Conservation (phyloP, 139 green algal genomes). For the Chlamydomonas asymmetrica region DNA sequence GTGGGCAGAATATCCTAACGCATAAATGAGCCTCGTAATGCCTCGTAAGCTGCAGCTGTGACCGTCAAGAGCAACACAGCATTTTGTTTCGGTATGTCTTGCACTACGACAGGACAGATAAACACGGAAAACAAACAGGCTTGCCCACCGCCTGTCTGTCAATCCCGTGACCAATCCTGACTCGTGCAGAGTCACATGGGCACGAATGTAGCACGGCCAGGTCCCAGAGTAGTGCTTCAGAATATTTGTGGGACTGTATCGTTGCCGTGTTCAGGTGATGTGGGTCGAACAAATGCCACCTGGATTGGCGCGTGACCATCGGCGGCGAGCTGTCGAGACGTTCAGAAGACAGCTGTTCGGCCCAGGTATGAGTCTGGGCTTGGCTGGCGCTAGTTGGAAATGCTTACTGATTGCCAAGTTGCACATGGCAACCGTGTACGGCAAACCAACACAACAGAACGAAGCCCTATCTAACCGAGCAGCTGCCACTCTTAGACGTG, state of each 20-base stretch:
- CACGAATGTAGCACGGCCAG: background rate
- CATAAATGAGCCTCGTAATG: no score
- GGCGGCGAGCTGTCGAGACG: constrained; percentile 38
- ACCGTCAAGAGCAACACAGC: no score
- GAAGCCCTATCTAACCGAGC: background rate
- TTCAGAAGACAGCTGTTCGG: constrained; percentile 45
- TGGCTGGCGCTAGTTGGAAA: background rate
- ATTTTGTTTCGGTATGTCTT: background rate
- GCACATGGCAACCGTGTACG: no score
- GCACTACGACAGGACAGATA: background rate
- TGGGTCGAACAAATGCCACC: constrained; percentile 56
- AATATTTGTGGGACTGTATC: background rate
- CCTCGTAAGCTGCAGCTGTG: no score
- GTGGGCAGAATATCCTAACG: no score
- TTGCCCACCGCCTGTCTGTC: background rate
- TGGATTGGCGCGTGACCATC: constrained; percentile 41
- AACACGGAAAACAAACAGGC: background rate
- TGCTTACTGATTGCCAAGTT: background rate
- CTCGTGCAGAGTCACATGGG: no score
- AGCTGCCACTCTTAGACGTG: no score
- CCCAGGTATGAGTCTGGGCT: background rate
- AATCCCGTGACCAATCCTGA: background rate
- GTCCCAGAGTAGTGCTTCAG: background rate
- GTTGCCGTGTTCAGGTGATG: constrained; percentile 34
- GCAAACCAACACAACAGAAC: no score